A percentile compares a stretch with the other conserved stretches of the same genome.
phyloP scores from a whole-genome alignment of 176 grass and related monocot species.

The Coix lacrymajobi region DNA sequence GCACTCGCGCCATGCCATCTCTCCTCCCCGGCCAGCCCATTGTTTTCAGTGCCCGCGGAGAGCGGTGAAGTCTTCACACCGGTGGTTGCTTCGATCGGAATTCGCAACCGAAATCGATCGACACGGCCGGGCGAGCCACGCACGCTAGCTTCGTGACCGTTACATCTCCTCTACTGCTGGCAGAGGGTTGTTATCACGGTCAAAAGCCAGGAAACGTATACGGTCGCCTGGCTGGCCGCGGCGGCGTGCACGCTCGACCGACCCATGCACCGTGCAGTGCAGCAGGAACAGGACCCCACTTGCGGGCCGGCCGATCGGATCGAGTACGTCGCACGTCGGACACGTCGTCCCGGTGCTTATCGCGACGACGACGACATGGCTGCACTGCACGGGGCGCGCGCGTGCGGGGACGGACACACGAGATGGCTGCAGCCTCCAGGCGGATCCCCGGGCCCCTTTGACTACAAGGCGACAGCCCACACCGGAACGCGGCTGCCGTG shows the following conservation, averaged over 20 bases:
- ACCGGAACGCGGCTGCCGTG: neutral
- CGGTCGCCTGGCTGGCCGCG: neutral
- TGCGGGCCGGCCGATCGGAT: no score
- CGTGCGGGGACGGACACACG: neutral
- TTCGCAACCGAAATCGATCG: neutral
- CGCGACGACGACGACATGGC: neutral
- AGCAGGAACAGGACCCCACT: neutral
- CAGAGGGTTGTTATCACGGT: neutral
- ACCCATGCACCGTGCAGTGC: no score
- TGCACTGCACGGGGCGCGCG: neutral
- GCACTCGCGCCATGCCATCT: neutral
- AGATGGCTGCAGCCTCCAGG: neutral
- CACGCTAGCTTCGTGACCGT: neutral
- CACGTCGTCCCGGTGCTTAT: neutral
- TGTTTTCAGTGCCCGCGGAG: constrained; percentile 32
- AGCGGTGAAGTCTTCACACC: neutral
- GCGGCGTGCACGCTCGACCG: neutral
- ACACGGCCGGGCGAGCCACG: neutral
- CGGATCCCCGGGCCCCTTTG: neutral
- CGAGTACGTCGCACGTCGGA: neutral
- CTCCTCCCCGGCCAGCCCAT: neutral
- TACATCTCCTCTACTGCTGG: neutral
- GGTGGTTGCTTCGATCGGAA: neutral
- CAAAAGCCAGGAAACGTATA: neutral
- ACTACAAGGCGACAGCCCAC: constrained; percentile 19